These are phyloP conservation scores for Moelleriella libera DNA, from an alignment of 2,329 filamentous ascomycete genomes.

Conservation along the genomic window DNA sequence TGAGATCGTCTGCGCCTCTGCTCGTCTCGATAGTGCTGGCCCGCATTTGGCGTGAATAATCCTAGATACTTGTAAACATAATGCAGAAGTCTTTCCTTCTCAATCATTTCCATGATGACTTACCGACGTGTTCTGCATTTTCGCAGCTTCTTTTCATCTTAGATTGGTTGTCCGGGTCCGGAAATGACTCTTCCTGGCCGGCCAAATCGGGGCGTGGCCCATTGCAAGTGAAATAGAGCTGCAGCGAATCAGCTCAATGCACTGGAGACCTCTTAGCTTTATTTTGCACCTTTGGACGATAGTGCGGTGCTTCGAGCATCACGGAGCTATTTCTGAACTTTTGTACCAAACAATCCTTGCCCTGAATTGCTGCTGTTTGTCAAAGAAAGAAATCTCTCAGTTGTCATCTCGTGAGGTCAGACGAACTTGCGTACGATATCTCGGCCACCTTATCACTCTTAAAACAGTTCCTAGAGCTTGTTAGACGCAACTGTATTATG, in stretches of 20 bases:
- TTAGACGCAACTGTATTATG: conserved; percentile 1
- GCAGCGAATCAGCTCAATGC: not conserved
- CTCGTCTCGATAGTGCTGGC: conserved; percentile 59
- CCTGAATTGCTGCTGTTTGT: conserved; percentile 59
- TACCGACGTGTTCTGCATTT: conserved; percentile 73
- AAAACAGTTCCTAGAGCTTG: conserved; percentile 53
- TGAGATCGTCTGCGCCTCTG: conserved; percentile 64
- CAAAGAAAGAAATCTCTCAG: not conserved
- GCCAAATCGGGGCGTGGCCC: conserved; percentile 34
- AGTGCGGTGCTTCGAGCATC: conserved; percentile 73
- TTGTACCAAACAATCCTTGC: conserved; percentile 76
- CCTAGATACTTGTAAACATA: conserved; percentile 27
- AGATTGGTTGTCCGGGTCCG: conserved; percentile 65
- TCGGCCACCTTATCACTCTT: conserved; percentile 76
- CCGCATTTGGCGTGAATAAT: conserved; percentile 67
- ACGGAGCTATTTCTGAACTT: conserved; percentile 97
- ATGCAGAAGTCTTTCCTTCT: not conserved
- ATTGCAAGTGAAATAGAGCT: conserved; percentile 40
- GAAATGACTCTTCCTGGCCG: conserved; percentile 64
- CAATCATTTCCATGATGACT: conserved; percentile 12
- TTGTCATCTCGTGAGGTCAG: not conserved
- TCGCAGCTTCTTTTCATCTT: conserved; percentile 82
- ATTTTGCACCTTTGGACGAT: conserved; percentile 62
- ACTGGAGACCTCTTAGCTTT: too few relatives aligned
- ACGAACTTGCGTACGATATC: conserved; percentile 87